Conservation (phyloP, 306 rosid species). For the Quercus bicolor region DNA sequence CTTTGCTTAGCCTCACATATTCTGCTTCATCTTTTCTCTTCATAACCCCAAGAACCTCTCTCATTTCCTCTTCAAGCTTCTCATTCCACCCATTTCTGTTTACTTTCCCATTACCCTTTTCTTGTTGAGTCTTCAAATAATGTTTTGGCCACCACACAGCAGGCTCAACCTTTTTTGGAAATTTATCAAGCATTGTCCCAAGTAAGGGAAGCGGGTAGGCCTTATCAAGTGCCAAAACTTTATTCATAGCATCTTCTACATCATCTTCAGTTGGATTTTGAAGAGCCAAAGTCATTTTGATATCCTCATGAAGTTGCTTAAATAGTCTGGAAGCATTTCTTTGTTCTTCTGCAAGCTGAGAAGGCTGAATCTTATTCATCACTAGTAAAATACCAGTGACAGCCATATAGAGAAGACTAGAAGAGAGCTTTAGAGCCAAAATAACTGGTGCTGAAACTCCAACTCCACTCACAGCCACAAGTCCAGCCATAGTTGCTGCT, state of each 20-base stretch:
- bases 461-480: constrained; percentile 17
- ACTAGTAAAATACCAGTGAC: constrained; percentile 50
- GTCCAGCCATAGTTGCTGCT: constrained; percentile 46
- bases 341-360: constrained; percentile 74
- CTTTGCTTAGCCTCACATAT: constrained; percentile 53
- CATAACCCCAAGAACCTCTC: constrained; percentile 38
- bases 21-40: constrained; percentile 56
- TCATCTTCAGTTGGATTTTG: constrained; percentile 28
- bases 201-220: constrained; percentile 76
- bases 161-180: constrained; percentile 49
- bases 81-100: constrained; percentile 49
- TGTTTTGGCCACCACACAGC: constrained; percentile 71
- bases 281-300: constrained; percentile 31
- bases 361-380: constrained; percentile 71
- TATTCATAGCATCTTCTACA: constrained; percentile 21
- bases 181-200: constrained; percentile 72
- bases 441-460: background rate
- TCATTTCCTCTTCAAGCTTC: constrained; percentile 43
- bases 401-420: constrained; percentile 51
- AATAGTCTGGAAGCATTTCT: constrained; percentile 55
- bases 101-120: background rate
- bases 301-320: constrained; percentile 37
- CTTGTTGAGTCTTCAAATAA: background rate
- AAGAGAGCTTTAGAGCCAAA: constrained; percentile 45
- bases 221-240: constrained; percentile 52